Evolutionary conservation across 2,329 filamentous ascomycete species (phyloP).

Genomic region (Chaetomium olivaceum): DNA sequence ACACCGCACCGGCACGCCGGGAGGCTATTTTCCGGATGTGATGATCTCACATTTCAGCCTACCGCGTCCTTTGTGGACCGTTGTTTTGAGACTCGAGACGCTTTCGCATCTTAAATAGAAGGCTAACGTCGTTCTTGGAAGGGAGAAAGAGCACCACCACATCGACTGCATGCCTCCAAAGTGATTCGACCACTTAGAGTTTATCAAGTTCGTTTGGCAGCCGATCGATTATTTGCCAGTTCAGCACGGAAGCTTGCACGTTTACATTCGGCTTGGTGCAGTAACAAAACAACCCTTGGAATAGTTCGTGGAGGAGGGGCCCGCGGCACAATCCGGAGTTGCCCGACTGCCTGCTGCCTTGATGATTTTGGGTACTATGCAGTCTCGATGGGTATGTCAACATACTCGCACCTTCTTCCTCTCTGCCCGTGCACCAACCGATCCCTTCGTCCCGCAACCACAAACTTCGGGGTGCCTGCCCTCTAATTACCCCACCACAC

Average conservation of each 20-base stretch:
- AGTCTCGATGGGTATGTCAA: slow-evolving; percentile 29
- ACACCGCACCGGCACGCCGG: not conserved
- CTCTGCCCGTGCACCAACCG: slow-evolving; percentile 9
- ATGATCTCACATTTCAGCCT: not conserved
- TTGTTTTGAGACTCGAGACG: not conserved
- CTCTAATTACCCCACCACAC: slow-evolving; percentile 4
- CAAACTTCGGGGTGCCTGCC: slow-evolving; percentile 9
- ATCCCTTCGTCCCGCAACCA: not conserved
- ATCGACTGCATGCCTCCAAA: not conserved
- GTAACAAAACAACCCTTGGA: slow-evolving; percentile 3
- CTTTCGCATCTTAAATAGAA: not conserved
- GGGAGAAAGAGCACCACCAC: not conserved
- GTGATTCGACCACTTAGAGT: not conserved
- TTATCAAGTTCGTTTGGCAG: not conserved
- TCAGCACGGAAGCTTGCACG: not conserved
- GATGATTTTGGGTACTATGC: slow-evolving; percentile 28
- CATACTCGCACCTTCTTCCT: slow-evolving; percentile 24
- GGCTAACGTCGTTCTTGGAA: not conserved
- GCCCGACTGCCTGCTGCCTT: slow-evolving; percentile 11
- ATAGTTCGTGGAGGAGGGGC: slow-evolving; percentile 7
- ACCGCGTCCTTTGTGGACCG: no score
- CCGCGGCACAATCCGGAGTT: slow-evolving; percentile 8
- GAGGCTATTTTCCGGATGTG: not conserved
- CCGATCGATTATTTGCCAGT: slow-evolving; percentile 5
- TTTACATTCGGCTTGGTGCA: slow-evolving; percentile 12